A percentile compares a stretch with the other conserved stretches of the same genome.
Conservation (phyloP, 2,329 filamentous ascomycete species). For the Nigrospora sphaerica region DNA sequence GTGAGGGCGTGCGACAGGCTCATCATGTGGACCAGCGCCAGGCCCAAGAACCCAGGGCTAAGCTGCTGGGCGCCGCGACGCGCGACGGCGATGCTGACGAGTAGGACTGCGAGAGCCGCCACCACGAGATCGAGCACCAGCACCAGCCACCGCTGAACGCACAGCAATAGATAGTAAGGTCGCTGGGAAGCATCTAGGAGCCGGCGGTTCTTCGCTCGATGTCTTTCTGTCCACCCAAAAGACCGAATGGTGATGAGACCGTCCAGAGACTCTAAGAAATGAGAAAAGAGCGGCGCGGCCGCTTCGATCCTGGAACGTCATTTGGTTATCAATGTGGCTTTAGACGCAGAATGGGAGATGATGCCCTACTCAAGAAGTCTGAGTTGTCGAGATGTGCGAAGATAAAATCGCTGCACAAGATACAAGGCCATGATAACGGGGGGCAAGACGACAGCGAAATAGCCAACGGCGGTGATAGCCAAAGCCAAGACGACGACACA, state of each 20-base stretch:
- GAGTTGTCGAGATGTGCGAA: conserved; percentile 4
- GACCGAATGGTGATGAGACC: conserved; percentile 1
- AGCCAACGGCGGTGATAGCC: conserved; percentile 2
- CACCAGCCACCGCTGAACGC: background rate
- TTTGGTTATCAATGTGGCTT: background rate
- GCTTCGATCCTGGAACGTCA: conserved; percentile 1
- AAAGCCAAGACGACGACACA: conserved; percentile 1
- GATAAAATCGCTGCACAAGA: conserved; percentile 5
- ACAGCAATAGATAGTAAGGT: conserved; percentile 18
- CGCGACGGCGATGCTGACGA: background rate
- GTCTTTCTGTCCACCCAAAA: conserved; percentile 1
- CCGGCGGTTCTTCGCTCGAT: background rate
- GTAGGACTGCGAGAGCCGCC: background rate
- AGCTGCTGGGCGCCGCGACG: background rate
- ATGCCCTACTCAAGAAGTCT: conserved; percentile 2
- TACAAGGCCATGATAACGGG: background rate
- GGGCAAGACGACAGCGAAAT: conserved; percentile 1
- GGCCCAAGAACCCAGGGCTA: conserved; percentile 1
- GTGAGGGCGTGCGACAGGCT: conserved; percentile 2
- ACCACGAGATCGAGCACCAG: background rate
- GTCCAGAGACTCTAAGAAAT: conserved; percentile 1
- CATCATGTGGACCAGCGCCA: background rate
- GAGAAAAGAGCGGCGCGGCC: conserved; percentile 1
- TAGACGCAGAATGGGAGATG: background rate
- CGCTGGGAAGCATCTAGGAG: conserved; percentile 1